A percentile compares a stretch with the other conserved stretches of the same genome.
These are phyloP conservation scores for Botryotinia globosa DNA, from an alignment of 2,329 filamentous ascomycete genomes.

Conservation along the genomic window DNA sequence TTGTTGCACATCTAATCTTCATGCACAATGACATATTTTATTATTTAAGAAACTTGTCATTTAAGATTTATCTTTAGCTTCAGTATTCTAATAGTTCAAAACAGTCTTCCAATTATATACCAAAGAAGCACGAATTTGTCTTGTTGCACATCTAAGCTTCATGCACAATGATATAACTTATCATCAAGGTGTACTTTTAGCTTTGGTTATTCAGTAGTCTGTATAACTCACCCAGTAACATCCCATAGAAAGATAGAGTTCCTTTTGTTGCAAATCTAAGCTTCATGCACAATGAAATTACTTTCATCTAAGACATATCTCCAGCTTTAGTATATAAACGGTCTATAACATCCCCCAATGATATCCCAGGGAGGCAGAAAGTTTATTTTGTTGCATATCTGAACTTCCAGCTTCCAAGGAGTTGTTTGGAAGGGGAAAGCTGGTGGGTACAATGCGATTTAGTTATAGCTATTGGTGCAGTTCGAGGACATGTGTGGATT, in stretches of 20 bases:
- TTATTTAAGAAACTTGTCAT: too few relatives aligned
- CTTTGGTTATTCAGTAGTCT: too few relatives aligned
- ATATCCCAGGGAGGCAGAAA: not conserved
- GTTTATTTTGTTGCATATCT: not conserved
- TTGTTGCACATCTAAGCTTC: not conserved
- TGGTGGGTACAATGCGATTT: not conserved
- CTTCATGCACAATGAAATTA: not conserved
- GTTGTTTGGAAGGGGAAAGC: rapidly evolving
- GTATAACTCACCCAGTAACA: too few relatives aligned
- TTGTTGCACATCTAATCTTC: not conserved
- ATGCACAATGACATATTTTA: too few relatives aligned
- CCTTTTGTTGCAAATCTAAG: not conserved
- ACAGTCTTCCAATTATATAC: not conserved
- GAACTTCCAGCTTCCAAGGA: not conserved
- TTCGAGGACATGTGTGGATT: not conserved
- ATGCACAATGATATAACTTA: too few relatives aligned
- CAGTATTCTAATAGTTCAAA: too few relatives aligned
- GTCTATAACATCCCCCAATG: not conserved
- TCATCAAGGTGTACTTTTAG: too few relatives aligned
- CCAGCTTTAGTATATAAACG: not conserved
- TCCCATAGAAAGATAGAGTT: not conserved
- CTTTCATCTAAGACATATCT: not conserved
- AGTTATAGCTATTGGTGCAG: too few relatives aligned
- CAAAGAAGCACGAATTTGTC: too few relatives aligned
- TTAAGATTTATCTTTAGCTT: too few relatives aligned